A percentile compares a stretch with the other conserved stretches of the same genome.
Conservation (phyloP, 31 red algal genomes). For the Bonnemaisonia californica region DNA sequence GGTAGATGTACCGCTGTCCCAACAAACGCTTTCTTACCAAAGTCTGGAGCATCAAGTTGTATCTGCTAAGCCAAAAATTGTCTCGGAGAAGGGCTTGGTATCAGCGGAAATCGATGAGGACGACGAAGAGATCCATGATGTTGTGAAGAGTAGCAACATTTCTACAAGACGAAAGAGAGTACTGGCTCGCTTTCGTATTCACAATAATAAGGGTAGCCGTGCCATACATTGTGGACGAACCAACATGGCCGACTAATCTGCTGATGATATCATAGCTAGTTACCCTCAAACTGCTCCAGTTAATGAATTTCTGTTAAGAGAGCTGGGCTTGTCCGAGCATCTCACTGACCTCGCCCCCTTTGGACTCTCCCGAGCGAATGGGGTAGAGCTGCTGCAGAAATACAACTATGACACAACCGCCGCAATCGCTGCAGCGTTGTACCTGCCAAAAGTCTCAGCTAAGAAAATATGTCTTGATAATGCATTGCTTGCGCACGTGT, state of each 20-base stretch:
- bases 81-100: background rate
- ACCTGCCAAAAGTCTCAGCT: background rate
- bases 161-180: background rate
- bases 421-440: conserved; percentile 11
- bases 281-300: too few relatives aligned
- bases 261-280: conserved; percentile 1
- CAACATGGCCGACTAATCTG: too few relatives aligned
- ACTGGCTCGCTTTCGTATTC: background rate
- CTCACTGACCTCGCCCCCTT: background rate
- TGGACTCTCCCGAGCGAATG: conserved; percentile 8
- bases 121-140: background rate
- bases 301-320: too few relatives aligned
- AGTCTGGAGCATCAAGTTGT: background rate
- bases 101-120: background rate
- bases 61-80: background rate
- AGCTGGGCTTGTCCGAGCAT: background rate
- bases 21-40: background rate
- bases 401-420: conserved; percentile 1
- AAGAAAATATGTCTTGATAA: background rate
- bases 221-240: too few relatives aligned
- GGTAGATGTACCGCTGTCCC: background rate
- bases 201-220: background rate
- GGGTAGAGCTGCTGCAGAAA: background rate
- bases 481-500: conserved; percentile 5
- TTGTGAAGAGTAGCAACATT: background rate